A percentile compares a stretch with the other conserved stretches of the same genome.
These are phyloP conservation scores for Fraxinus pennsylvanica DNA, from an alignment of 257 asterid species.

Conservation along the genomic window DNA sequence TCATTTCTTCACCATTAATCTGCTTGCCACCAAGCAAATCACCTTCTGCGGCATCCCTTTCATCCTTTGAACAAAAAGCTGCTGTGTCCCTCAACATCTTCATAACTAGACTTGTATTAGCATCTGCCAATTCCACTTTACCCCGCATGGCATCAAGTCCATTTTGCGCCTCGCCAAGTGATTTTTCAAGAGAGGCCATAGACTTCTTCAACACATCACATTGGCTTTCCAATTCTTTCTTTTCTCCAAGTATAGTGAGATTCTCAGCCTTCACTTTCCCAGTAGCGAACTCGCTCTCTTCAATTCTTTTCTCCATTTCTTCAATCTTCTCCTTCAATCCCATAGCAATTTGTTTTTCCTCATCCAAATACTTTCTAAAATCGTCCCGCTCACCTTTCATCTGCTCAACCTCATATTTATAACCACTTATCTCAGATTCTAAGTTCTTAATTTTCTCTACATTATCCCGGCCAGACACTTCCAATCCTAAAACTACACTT, in stretches of 20 bases:
- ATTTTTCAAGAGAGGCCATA: conserved; percentile 38
- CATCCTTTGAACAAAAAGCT: conserved; percentile 40
- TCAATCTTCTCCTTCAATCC: conserved; percentile 40
- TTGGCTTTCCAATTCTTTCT: conserved; percentile 43
- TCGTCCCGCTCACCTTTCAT: conserved; percentile 46
- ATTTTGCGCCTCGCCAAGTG: conserved; percentile 31
- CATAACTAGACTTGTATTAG: conserved; percentile 42
- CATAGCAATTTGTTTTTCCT: conserved; percentile 43
- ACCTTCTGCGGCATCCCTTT: conserved; percentile 6
- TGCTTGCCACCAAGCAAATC: conserved; percentile 11
- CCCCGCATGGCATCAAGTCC: conserved; percentile 39
- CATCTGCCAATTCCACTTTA: conserved; percentile 42
- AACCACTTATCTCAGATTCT: conserved; percentile 45
- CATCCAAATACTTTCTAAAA: conserved; percentile 27
- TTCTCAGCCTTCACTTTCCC: conserved; percentile 47
- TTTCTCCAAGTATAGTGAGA: conserved; percentile 35
- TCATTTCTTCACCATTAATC: conserved; percentile 36
- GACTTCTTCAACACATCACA: conserved; percentile 44
- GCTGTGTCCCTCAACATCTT: conserved; percentile 59
- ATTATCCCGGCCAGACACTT: conserved; percentile 31
- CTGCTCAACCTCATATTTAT: conserved; percentile 35
- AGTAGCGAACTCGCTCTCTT: conserved; percentile 27
- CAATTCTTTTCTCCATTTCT: conserved; percentile 47
- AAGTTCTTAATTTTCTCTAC: conserved; percentile 39
- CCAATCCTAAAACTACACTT: conserved; percentile 36